Evolutionary conservation across 108 stramenopile species (phyloP).

Genomic region (Cyclotella sp.): DNA sequence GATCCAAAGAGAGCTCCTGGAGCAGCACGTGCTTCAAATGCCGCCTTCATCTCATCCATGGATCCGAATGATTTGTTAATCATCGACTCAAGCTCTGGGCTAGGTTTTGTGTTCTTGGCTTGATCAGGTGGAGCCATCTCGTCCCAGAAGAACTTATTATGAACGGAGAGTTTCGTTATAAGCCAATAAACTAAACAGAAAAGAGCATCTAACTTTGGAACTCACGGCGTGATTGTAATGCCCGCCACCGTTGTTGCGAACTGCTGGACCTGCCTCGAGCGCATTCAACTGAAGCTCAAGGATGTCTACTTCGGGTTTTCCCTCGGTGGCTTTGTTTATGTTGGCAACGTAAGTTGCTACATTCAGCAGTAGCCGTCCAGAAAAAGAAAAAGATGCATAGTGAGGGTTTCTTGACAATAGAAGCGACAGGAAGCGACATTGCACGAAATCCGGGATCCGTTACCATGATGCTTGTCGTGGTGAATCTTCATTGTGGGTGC

Average conservation of each 20-base stretch:
- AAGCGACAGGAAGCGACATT: not conserved
- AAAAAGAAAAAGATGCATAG: too few relatives aligned
- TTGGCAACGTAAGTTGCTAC: constrained; percentile 56
- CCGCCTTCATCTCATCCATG: constrained; percentile 88
- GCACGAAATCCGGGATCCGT: not conserved
- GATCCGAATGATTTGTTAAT: constrained; percentile 92
- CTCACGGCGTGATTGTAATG: constrained; percentile 96
- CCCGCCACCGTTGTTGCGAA: constrained; percentile 97
- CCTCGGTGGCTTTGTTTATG: constrained; percentile 87
- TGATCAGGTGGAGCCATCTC: constrained; percentile 92
- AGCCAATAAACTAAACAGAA: not conserved
- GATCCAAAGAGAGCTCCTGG: constrained; percentile 96
- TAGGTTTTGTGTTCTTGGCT: constrained; percentile 90
- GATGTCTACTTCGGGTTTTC: constrained; percentile 80
- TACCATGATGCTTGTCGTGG: constrained; percentile 91
- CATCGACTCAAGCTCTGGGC: constrained; percentile 66
- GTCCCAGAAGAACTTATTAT: constrained; percentile 92
- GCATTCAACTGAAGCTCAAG: constrained; percentile 85
- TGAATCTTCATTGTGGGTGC: constrained; percentile 97
- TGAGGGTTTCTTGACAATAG: too few relatives aligned
- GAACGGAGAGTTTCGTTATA: not conserved
- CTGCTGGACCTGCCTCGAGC: constrained; percentile 85
- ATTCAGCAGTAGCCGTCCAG: too few relatives aligned
- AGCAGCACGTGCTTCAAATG: constrained; percentile 88
- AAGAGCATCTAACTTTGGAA: not conserved